phyloP scores from a whole-genome alignment of 2,329 filamentous ascomycete species.

The Aspergillaceae sp. region DNA sequence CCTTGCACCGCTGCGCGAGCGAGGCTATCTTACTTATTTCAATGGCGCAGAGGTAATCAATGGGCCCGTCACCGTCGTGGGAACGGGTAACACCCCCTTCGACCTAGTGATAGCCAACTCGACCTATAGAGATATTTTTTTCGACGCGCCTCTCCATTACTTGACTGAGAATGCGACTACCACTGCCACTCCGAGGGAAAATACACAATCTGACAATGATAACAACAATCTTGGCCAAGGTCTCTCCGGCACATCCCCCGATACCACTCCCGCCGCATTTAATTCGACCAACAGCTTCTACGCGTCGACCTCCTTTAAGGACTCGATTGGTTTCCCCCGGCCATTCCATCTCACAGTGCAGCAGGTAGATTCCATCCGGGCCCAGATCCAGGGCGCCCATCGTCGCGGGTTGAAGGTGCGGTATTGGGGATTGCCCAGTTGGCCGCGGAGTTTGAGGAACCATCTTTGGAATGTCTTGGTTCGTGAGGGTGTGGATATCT shows the following conservation, averaged over 20 bases:
- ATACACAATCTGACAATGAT: slow-evolving; percentile 1
- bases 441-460: slow-evolving; percentile 47
- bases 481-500: slow-evolving; percentile 46
- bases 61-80: slow-evolving; percentile 46
- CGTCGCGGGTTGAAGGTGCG: slow-evolving; percentile 45
- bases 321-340: slow-evolving; percentile 43
- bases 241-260: slow-evolving; percentile 30
- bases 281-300: slow-evolving; percentile 49
- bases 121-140: slow-evolving; percentile 48
- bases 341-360: slow-evolving; percentile 37
- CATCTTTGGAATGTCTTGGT: slow-evolving; percentile 47
- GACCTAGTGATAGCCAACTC: slow-evolving; percentile 39
- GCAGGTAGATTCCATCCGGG: slow-evolving; percentile 42
- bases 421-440: slow-evolving; percentile 50
- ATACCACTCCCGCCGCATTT: slow-evolving; percentile 36
- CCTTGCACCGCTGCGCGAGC: slow-evolving; percentile 40
- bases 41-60: slow-evolving; percentile 36
- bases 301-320: slow-evolving; percentile 46
- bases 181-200: background rate
- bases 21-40: slow-evolving; percentile 44
- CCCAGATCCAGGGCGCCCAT: slow-evolving; percentile 46
- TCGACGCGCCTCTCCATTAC: slow-evolving; percentile 44
- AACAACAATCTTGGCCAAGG: slow-evolving; percentile 37
- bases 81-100: slow-evolving; percentile 46
- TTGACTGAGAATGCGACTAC: slow-evolving; percentile 17